phyloP scores from a whole-genome alignment of 768 basidiomycete species.

The Daedaleopsis sinensis region DNA sequence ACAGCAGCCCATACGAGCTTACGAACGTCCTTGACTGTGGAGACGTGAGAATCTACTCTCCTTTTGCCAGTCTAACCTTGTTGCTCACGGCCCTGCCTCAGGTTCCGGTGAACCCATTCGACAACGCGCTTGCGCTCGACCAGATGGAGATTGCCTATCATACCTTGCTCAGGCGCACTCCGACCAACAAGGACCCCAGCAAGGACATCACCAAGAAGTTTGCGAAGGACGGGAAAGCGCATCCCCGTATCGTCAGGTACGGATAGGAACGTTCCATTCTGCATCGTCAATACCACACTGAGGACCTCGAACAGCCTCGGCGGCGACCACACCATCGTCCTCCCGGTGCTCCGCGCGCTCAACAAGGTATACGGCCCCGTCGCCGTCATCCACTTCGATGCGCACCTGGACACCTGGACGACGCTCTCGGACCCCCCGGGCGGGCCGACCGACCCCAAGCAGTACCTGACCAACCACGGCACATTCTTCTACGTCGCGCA shows the following conservation, averaged over 20 bases:
- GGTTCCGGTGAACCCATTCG: conserved; percentile 80
- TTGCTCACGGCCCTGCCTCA: conserved; percentile 27
- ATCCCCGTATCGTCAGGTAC: conserved; percentile 73
- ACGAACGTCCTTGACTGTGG: conserved; percentile 80
- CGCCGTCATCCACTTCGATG: conserved; percentile 85
- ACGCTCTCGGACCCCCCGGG: conserved; percentile 35
- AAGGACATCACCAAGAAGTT: conserved; percentile 35
- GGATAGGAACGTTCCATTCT: no score
- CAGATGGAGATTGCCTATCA: conserved; percentile 88
- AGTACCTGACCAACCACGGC: conserved; percentile 78
- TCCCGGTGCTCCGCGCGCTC: conserved; percentile 82
- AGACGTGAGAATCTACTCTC: conserved; percentile 51
- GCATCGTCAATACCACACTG: no score
- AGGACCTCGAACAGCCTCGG: conserved; percentile 44
- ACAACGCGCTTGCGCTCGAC: conserved; percentile 81
- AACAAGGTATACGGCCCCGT: conserved; percentile 80
- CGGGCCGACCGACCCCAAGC: conserved; percentile 36
- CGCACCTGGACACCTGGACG: conserved; percentile 70
- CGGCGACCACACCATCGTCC: conserved; percentile 87
- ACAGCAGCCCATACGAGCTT: conserved; percentile 60
- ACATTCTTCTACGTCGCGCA: conserved; percentile 84
- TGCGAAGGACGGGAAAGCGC: conserved; percentile 60
- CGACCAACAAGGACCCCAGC: conserved; percentile 29
- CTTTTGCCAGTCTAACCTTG: neutral
- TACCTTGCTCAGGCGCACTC: conserved; percentile 63